Percentiles rank a stretch among this genome's conserved stretches.
Evolutionary conservation across 192 early-diverging fungal species (phyloP).

Genomic region (Podila epicladia): DNA sequence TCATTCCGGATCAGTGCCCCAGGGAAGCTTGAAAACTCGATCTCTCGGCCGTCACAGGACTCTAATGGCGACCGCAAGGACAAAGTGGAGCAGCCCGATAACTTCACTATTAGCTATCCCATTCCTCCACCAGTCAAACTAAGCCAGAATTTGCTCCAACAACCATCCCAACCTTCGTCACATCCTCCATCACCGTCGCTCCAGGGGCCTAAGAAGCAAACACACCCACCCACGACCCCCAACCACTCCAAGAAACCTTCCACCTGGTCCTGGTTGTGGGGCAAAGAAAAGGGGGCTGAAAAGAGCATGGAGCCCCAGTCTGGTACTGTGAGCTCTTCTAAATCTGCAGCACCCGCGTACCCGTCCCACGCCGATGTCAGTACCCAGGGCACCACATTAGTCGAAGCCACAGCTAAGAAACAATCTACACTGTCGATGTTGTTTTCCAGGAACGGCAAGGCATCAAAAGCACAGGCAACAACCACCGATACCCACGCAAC

Average conservation of each 20-base stretch:
- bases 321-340: background rate
- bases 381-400: slow-evolving; percentile 11
- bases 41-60: slow-evolving; percentile 7
- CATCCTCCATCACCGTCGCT: background rate
- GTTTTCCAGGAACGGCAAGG: slow-evolving; percentile 49
- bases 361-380: slow-evolving; percentile 12
- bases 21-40: slow-evolving; percentile 30
- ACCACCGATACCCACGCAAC: slow-evolving; percentile 7
- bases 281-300: slow-evolving; percentile 42
- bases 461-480: slow-evolving; percentile 41
- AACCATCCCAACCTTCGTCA: slow-evolving; percentile 13
- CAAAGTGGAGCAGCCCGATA: slow-evolving; percentile 10
- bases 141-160: slow-evolving; percentile 39
- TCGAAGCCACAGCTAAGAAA: slow-evolving; percentile 20
- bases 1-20: slow-evolving; percentile 38
- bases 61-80: slow-evolving; percentile 27
- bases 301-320: slow-evolving; percentile 10
- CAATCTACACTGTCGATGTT: slow-evolving; percentile 48
- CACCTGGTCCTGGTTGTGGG: slow-evolving; percentile 56
- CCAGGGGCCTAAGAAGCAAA: slow-evolving; percentile 10
- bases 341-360: background rate
- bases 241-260: slow-evolving; percentile 49
- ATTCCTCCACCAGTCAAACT: slow-evolving; percentile 46
- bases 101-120: slow-evolving; percentile 37
- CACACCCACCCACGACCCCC: slow-evolving; percentile 1